Evolutionary conservation across 2,329 filamentous ascomycete genomes (phyloP), one percentile per base, ranked within the genome.

Genomic region (Botrytis squamosa): DNA sequence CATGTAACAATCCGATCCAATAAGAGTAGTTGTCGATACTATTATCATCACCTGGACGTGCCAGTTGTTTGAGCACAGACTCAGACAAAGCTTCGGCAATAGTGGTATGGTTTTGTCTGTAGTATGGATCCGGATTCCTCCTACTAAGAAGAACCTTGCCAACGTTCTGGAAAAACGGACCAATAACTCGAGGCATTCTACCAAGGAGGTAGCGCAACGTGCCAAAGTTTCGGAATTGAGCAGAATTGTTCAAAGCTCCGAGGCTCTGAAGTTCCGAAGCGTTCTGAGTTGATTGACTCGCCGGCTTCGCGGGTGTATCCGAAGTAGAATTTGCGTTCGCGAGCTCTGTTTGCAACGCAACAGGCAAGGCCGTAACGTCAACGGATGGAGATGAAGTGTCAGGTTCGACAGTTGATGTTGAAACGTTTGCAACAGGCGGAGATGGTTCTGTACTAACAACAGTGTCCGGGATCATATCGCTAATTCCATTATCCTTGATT

Each of bases 161-260:
- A 62, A 98, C 85, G 1, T 90, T 91, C 79, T 97, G 93, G 80
- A 97, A 92, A 77, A 98, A 92, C 0, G 92, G 91, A 29, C 93
- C 92, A n/a, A 95, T 92, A 4, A 91, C 91, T 14, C 90, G 90
- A 36, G 95, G 91, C 78, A 97, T 88, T 49, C 93, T 91, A 78
- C 92, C 91, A 20, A 98, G 86, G 18, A 98, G 85, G 77, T 91
- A 91, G 55, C 92, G 89, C 63, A 98, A 86, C 20, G 89, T 91
- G 80, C 92, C 90, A 59, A 92, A 94, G 81, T 98, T 99, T 80
- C 92, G 89, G 81, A 91, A 91, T 63, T 85, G 62, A 75, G 77
- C 74, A 44, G 72, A 83, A 85, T 79, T 80, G 25, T 40, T 68
- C 36, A 57, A 55, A 20, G 25, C 60, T 80, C 92, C 90, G 55